phyloP scores from a whole-genome alignment of 2,329 filamentous ascomycete species.

The Pseudogymnoascus sp. region DNA sequence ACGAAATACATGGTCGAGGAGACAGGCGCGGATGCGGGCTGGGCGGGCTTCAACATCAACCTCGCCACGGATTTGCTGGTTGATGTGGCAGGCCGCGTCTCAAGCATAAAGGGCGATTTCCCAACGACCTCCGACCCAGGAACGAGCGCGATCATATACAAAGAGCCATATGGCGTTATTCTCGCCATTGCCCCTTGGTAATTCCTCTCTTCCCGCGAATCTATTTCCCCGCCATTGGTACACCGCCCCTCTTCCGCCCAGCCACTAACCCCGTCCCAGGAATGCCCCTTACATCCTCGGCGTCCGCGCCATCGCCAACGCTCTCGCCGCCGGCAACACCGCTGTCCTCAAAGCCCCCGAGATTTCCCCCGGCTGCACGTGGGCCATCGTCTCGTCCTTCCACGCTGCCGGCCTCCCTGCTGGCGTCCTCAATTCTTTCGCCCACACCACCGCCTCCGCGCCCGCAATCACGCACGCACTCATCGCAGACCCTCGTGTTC shows the following conservation, averaged over 20 bases:
- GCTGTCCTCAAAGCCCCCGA: slow-evolving; percentile 66
- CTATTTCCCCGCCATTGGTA: not conserved
- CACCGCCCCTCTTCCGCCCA: not conserved
- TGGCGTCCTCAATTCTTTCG: slow-evolving; percentile 67
- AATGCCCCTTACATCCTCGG: slow-evolving; percentile 51
- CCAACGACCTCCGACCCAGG: slow-evolving; percentile 36
- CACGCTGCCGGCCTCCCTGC: slow-evolving; percentile 67
- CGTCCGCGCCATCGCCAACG: slow-evolving; percentile 46
- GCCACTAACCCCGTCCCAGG: slow-evolving; percentile 29
- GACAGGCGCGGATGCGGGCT: slow-evolving; percentile 34
- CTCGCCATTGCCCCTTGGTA: slow-evolving; percentile 77
- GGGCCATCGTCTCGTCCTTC: slow-evolving; percentile 54
- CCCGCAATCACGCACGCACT: slow-evolving; percentile 57
- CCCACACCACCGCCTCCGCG: slow-evolving; percentile 56
- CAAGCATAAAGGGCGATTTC: slow-evolving; percentile 28
- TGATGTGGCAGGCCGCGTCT: slow-evolving; percentile 36
- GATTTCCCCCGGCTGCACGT: slow-evolving; percentile 54
- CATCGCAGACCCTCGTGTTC: slow-evolving; percentile 58
- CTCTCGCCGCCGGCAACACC: slow-evolving; percentile 72
- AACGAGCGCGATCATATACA: slow-evolving; percentile 55
- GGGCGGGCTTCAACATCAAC: slow-evolving; percentile 35
- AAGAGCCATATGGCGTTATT: slow-evolving; percentile 72
- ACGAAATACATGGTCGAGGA: slow-evolving; percentile 47
- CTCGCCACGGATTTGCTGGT: slow-evolving; percentile 31
- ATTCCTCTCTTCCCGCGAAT: slow-evolving; percentile 14